Evolutionary conservation across 2,329 filamentous ascomycete species (phyloP), one percentile per base, ranked within the genome.

Genomic region (Nannizziopsis arthrosporioides): DNA sequence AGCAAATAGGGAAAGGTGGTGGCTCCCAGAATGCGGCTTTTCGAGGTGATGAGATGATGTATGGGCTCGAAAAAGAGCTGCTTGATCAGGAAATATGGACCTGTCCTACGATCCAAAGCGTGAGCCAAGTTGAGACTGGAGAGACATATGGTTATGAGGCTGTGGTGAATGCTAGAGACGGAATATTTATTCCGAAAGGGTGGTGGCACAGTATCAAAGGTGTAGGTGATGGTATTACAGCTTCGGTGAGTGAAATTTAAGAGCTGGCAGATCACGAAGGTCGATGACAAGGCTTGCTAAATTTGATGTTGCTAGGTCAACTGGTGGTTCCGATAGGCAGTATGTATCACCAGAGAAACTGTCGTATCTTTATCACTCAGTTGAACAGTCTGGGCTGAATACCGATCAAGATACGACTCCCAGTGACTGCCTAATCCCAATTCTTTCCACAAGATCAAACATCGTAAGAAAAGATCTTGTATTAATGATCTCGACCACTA

Each of bases 41-140:
- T 55, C 75, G 88, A 49, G 84, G 85, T 0, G 74, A 81, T 9
- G 88, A 94, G 61, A 95, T 96, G 89, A 95, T 96, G 88, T 73
- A 81, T 44, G 88, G 88, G 0, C 65, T 69, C 1, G 86, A 94
- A 66, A 80, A 80, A 54, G 64, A 71, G 15, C 68, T 74, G 2
- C 64, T 95, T 11, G 78, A 89, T 54, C 67, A 74, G 1, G 79
- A 75, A 2, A 74, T 94, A 2, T 96, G 90, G 92, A 11, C 14
- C 35, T n/a, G 42, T 10, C 1, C 22, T 11, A 15, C 17, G 22
- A 22, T 40, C 18, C 18, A 27, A 7, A 4, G 2, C 15, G 15
- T 27, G 17, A n/a, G 11, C n/a, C 17, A 15, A 14, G 34, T 27
- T 7, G 30, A 18, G 14, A 40, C 18, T 36, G 45, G 17, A 19